Conservation (phyloP, 1,284 basidiomycete species). For the Leccinum angustisporum region DNA sequence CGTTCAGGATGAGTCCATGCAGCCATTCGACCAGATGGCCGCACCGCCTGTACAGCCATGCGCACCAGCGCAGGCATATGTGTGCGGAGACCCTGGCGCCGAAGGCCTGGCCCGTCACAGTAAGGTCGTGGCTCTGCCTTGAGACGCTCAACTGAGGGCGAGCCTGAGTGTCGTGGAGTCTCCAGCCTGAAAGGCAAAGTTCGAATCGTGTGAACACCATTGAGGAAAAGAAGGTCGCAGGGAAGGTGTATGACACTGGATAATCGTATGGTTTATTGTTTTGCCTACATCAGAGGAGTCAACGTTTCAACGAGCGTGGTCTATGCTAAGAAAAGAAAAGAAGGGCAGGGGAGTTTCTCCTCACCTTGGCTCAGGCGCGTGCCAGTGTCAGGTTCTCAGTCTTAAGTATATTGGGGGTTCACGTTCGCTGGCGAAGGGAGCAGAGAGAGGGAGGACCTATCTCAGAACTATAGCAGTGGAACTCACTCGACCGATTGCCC, state of each 20-base stretch:
- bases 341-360: background rate
- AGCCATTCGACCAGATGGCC: constrained; percentile 12
- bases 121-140: constrained; percentile 27
- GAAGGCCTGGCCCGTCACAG: constrained; percentile 29
- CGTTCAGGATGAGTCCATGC: background rate
- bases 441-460: background rate
- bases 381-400: background rate
- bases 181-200: constrained; percentile 26
- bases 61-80: constrained; percentile 27
- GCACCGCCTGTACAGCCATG: constrained; percentile 22
- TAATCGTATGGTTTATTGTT: background rate
- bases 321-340: background rate
- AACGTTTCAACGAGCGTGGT: background rate
- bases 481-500: constrained; percentile 10
- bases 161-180: constrained; percentile 24
- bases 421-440: background rate
- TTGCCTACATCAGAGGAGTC: constrained; percentile 8
- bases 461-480: constrained; percentile 10
- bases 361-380: constrained; percentile 8
- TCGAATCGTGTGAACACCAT: constrained; percentile 31
- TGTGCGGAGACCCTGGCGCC: constrained; percentile 25
- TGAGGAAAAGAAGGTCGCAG: background rate
- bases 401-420: background rate
- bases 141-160: constrained; percentile 27
- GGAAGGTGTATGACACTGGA: background rate